Evolutionary conservation across 148 eudicot species (phyloP), one percentile per base, ranked within the genome.

Genomic region (Suaeda aralocaspica): DNA sequence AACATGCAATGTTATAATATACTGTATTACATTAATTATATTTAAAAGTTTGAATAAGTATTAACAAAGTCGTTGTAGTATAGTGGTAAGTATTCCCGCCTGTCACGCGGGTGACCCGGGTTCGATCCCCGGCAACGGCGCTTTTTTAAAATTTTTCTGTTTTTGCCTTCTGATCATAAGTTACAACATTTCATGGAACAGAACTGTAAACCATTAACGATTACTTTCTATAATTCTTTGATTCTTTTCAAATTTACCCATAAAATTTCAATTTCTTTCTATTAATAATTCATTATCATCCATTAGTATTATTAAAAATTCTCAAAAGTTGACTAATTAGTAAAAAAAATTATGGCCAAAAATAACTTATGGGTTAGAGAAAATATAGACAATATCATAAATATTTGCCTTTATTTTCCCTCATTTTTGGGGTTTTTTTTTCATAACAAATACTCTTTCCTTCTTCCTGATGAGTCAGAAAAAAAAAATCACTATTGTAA

Each of bases 21-120:
- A n/a, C n/a, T n/a, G n/a, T n/a, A n/a, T n/a, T n/a, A n/a, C n/a
- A n/a, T n/a, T 36, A 36, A 36, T 3, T 36, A 36, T 36, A 36
- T 36, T 4, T 36, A 36, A 8, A 36, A 36, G 8, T 36, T n/a
- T n/a, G 5, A 36, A 36, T 36, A 4, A 36, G 8, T 36, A 46
- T 46, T 45, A 76, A 66, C 22, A 9, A 64, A 22, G 98, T 92
- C 89, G 96, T 90, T 90, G 96, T 92, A 90, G 92, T 92, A 92
- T 90, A 90, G 98, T 92, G 98, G 96, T 92, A 57, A 92, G 96
- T 90, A 90, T 93, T 84, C 85, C 96, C 92, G 96, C 92, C 92
- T 92, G 96, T 92, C 96, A 92, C 95, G 89, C 92, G 97, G 96
- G 88, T 81, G 98, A 88, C 96, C 96, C 95, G 95, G 69, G 69